Conservation (phyloP, 192 early-diverging fungal species). For the Dissophora globulifera region DNA sequence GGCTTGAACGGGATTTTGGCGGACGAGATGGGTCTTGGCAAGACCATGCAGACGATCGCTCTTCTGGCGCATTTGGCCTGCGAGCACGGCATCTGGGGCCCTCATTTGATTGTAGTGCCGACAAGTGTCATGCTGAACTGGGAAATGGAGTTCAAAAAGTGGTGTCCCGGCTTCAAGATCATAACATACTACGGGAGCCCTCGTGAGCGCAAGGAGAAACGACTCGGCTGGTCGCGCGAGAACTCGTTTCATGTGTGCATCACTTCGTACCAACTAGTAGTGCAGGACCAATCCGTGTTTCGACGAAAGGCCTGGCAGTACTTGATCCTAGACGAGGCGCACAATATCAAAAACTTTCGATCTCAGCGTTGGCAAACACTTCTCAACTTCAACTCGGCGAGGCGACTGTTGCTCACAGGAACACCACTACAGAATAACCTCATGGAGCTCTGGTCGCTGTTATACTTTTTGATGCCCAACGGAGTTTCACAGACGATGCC, state of each 20-base stretch:
- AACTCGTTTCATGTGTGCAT: slow-evolving; percentile 73
- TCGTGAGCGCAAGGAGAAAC: slow-evolving; percentile 70
- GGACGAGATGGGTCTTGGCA: slow-evolving; percentile 75
- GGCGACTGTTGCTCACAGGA: slow-evolving; percentile 83
- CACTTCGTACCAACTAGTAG: slow-evolving; percentile 70
- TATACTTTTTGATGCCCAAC: slow-evolving; percentile 89
- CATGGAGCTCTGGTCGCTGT: slow-evolving; percentile 88
- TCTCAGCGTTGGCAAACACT: slow-evolving; percentile 81
- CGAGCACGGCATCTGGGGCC: slow-evolving; percentile 67
- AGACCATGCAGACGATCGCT: slow-evolving; percentile 76
- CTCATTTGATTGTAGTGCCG: slow-evolving; percentile 82
- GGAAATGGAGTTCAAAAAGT: slow-evolving; percentile 78
- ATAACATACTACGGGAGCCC: slow-evolving; percentile 81
- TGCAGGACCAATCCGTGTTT: slow-evolving; percentile 66
- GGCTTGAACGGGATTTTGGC: slow-evolving; percentile 81
- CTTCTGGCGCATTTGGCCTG: slow-evolving; percentile 75
- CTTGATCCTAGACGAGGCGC: slow-evolving; percentile 74
- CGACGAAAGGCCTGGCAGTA: slow-evolving; percentile 75
- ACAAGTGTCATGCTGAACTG: slow-evolving; percentile 82
- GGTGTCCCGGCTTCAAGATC: slow-evolving; percentile 77
- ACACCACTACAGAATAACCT: slow-evolving; percentile 91
- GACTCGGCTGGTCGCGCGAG: slow-evolving; percentile 67
- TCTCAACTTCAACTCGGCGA: slow-evolving; percentile 71
- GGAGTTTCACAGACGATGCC: slow-evolving; percentile 68
- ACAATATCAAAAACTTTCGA: slow-evolving; percentile 81